A percentile compares a stretch with the other conserved stretches of the same genome.
Conservation (phyloP, 2,329 filamentous ascomycete species). For the Clarireedia homoeocarpa region DNA sequence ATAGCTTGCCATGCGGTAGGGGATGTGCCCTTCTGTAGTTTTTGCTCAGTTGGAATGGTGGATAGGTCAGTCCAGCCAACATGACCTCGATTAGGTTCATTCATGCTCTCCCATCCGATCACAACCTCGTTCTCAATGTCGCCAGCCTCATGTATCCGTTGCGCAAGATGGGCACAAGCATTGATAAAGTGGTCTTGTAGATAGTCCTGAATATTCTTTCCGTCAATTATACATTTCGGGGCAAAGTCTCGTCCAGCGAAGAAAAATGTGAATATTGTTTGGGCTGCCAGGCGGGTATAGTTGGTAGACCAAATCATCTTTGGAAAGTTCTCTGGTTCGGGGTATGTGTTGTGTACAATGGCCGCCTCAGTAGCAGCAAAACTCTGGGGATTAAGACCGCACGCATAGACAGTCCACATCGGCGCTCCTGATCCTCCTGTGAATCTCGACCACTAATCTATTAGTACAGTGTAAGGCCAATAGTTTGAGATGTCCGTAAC, state of each 20-base stretch:
- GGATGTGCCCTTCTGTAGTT: slow-evolving; percentile 84
- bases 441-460: slow-evolving; percentile 72
- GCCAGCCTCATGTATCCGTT: slow-evolving; percentile 80
- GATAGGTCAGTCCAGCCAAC: slow-evolving; percentile 77
- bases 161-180: slow-evolving; percentile 74
- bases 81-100: slow-evolving; percentile 87
- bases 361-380: slow-evolving; percentile 86
- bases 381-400: slow-evolving; percentile 76
- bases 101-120: slow-evolving; percentile 93
- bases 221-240: slow-evolving; percentile 91
- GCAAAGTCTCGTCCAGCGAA: slow-evolving; percentile 88
- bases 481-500: slow-evolving; percentile 29
- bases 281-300: slow-evolving; percentile 78
- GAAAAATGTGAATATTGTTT: slow-evolving; percentile 90
- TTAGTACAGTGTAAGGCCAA: slow-evolving; percentile 12
- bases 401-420: slow-evolving; percentile 96
- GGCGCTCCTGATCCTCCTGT: slow-evolving; percentile 92
- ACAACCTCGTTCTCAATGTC: slow-evolving; percentile 81
- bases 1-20: slow-evolving; percentile 94
- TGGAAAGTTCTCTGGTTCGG: slow-evolving; percentile 75
- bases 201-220: slow-evolving; percentile 93
- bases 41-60: slow-evolving; percentile 76
- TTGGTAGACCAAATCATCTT: slow-evolving; percentile 99
- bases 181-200: slow-evolving; percentile 78
- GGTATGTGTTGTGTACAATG: slow-evolving; percentile 89